phyloP scores from a whole-genome alignment of 352 stramenopile species.

The Thraustochytrium sp. region DNA sequence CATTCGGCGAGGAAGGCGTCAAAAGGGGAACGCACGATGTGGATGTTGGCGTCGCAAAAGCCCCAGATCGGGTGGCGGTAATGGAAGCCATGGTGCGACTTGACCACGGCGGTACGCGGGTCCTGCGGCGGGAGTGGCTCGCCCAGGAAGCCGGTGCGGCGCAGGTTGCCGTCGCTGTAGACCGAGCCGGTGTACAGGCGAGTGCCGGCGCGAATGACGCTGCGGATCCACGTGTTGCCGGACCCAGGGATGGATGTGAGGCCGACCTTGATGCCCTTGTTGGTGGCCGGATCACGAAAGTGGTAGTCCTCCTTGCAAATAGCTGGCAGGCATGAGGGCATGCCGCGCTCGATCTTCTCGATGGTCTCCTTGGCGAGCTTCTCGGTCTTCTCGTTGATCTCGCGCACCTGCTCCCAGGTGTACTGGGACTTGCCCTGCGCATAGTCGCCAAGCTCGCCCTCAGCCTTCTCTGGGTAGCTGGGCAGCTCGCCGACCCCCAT shows the following conservation, averaged over 20 bases:
- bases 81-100: conserved; percentile 25
- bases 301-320: background rate
- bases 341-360: background rate
- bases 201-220: conserved; percentile 2
- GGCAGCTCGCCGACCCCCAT: background rate
- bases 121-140: background rate
- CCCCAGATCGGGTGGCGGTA: conserved; percentile 3
- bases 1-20: conserved; percentile 11
- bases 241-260: background rate
- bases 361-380: background rate
- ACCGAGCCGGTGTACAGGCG: conserved; percentile 12
- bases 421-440: background rate
- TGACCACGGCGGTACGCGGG: background rate
- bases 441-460: background rate
- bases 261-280: background rate
- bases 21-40: conserved; percentile 26
- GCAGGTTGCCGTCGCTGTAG: background rate
- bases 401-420: background rate
- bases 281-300: background rate
- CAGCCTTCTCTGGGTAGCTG: background rate
- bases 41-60: conserved; percentile 2
- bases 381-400: conserved; percentile 3
- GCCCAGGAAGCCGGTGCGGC: background rate
- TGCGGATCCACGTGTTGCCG: conserved; percentile 36
- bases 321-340: background rate